Base-by-base conservation (phyloP, 169 alveolate species). In the Cytauxzoon felis region DNA sequence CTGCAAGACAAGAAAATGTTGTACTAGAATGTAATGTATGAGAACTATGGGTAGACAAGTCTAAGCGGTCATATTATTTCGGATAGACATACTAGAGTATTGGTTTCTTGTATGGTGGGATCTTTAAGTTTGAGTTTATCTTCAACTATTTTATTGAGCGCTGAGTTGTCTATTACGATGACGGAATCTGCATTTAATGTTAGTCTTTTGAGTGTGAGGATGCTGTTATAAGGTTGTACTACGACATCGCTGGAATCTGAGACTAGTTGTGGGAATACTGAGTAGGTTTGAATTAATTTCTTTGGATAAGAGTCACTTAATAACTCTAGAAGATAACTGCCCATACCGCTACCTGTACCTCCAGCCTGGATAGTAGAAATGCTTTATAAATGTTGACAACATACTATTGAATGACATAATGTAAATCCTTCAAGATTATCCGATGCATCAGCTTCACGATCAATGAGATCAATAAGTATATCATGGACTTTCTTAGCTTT, bases 261-360 rank as follows among this genome's bases (percentile, higher is more conserved):
- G 34, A 93, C 80, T 33, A 94, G 79, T 75, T 93, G 89, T 45
- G 98, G 99, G 53, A 96, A 96, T 32, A 96, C 98, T 38, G 94
- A 87, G 65, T 78, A 89, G 11, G 91, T 91, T 72, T 83, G 93
- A 36, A 87, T 88, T 63, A 85, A 89, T 70, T 92, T 85, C 75
- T 95, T 94, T 16, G 98, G 97, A 73, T 88, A 95, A 62, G 92
- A 88, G 66, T 98, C 99, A 79, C 94, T 94, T 33, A 98, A 87
- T 70, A 88, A 87, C 66, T 97, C 99, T 49, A 98, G 76, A 41
- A 98, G 66, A 78, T 94, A 97, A 59, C 98, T 93, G 2, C 99
- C 99, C 93, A 97, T 90, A 2, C 99, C 99, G 43, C 98, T 92
- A 5, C 99, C 99, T n/a, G 99, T 96, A 40, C 99, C 99, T 40